Evolutionary conservation across 176 grass and related monocot species (phyloP).

Genomic region (Aechmea fasciata): DNA sequence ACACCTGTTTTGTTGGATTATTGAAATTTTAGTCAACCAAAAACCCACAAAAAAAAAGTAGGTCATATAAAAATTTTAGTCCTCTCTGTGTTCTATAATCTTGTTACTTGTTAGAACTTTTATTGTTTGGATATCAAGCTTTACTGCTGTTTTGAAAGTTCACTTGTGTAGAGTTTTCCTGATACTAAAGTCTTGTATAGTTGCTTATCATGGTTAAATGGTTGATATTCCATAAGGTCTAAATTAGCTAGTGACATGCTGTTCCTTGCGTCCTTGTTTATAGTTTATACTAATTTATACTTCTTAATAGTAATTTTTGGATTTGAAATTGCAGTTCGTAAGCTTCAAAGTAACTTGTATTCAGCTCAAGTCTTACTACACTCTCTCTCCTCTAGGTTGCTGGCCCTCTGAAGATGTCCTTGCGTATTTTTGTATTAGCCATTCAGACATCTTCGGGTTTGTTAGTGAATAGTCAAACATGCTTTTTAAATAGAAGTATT

Average conservation of each 20-base stretch:
- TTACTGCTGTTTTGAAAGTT: no score
- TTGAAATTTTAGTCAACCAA: no score
- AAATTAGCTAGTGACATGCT: slow-evolving; percentile 10
- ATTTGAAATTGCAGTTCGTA: slow-evolving; percentile 7
- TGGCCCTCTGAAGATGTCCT: slow-evolving; percentile 99
- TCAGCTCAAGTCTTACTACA: slow-evolving; percentile 6
- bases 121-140: background rate
- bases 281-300: slow-evolving; percentile 2
- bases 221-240: background rate
- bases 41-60: no score
- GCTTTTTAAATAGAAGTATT: background rate
- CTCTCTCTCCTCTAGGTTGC: slow-evolving; percentile 36
- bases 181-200: background rate
- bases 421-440: slow-evolving; percentile 75
- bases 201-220: background rate
- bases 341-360: background rate
- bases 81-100: background rate
- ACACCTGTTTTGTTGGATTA: no score
- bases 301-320: slow-evolving; percentile 1
- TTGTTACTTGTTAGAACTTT: background rate
- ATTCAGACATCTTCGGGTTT: slow-evolving; percentile 69
- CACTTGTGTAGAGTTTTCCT: no score
- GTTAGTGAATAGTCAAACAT: slow-evolving; percentile 15
- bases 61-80: no score
- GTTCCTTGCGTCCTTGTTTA: slow-evolving; percentile 4